Percentiles rank a stretch among this genome's conserved stretches.
Evolutionary conservation across 2,329 filamentous ascomycete genomes (phyloP).

Genomic region (Torrubiella hemipterigena): DNA sequence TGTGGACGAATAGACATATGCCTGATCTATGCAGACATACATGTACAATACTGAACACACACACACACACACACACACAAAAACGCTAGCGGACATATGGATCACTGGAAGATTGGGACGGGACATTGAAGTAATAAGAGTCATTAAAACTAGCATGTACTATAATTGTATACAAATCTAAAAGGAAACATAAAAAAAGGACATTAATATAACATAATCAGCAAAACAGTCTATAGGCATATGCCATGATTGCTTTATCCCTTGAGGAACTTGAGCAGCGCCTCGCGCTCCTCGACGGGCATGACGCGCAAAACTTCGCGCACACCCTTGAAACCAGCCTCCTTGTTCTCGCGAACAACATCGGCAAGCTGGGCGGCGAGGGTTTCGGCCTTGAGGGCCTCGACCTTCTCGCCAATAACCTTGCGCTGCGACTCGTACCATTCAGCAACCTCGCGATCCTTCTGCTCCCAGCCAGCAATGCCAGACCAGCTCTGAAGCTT

Average conservation of each 20-base stretch:
- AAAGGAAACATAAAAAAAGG: too few relatives aligned
- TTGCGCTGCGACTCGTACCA: conserved; percentile 97
- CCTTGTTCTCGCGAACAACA: conserved; percentile 34
- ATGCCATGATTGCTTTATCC: conserved; percentile 19
- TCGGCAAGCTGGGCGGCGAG: conserved; percentile 34
- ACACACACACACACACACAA: too few relatives aligned
- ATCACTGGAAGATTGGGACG: too few relatives aligned
- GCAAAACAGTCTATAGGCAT: not conserved
- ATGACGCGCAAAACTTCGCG: conserved; percentile 77
- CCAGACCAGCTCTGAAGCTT: conserved; percentile 75
- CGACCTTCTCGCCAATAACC: conserved; percentile 70
- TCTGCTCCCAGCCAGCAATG: conserved; percentile 61
- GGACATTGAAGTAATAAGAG: too few relatives aligned
- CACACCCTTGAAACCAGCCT: conserved; percentile 74
- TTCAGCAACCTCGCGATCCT: conserved; percentile 72
- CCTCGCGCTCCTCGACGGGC: conserved; percentile 79
- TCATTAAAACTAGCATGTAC: too few relatives aligned
- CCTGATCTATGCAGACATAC: too few relatives aligned
- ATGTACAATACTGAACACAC: too few relatives aligned
- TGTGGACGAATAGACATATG: too few relatives aligned
- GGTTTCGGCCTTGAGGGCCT: conserved; percentile 66
- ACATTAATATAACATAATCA: not conserved
- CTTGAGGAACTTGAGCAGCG: conserved; percentile 52
- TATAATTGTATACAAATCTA: too few relatives aligned
- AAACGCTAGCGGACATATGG: too few relatives aligned